Base-by-base conservation (phyloP, 176 grass and related monocot species). In the Phyllostachys edulis region DNA sequence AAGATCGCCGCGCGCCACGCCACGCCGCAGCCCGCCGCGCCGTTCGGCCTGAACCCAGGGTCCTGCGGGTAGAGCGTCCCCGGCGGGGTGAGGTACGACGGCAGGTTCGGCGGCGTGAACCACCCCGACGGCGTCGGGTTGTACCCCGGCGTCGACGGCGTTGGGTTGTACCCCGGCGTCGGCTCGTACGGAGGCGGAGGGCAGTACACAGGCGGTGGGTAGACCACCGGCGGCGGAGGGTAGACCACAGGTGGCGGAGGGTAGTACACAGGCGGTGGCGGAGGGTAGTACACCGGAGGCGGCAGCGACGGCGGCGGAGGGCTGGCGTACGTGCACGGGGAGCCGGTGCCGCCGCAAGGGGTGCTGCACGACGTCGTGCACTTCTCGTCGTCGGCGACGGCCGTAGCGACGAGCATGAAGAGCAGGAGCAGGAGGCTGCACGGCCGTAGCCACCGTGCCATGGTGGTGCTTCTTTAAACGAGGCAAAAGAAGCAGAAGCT, bases 21-120 rank as follows among this genome's bases (percentile, higher is more conserved):
- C 0, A 13, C 55, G 5, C 7, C 0, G 50, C 46, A 0, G 27
- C 68, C 71, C 0, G 85, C 64, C 2, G 91, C 89, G n/a, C 16
- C 86, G 41, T 73, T 77, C 0, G 91, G 89, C 70, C 17, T 67
- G 89, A 87, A 96, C 4, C 91, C 86, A 1, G 89, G 91, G 76
- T 91, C 87, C 82, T 87, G 86, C 36, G 91, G 91, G 81, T 96
- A 96, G 23, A 96, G 82, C 51, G 46, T 69, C 3, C 84, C 94
- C 0, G 94, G 94, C 8, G 91, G 86, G 4, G 80, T 38, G 23
- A 80, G 67, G 88, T 90, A 95, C 1, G 84, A 79, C 54, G 92
- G 89, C 75, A 80, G n/a, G 70, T 89, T 73, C 12, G 86, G 89
- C 79, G 90, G 79, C 63, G 84, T 3, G 79, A 14, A 90, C 88